Evolutionary conservation across 2,329 filamentous ascomycete genomes (phyloP), one percentile per base, ranked within the genome.

Genomic region (Monosporascus cannonballus): DNA sequence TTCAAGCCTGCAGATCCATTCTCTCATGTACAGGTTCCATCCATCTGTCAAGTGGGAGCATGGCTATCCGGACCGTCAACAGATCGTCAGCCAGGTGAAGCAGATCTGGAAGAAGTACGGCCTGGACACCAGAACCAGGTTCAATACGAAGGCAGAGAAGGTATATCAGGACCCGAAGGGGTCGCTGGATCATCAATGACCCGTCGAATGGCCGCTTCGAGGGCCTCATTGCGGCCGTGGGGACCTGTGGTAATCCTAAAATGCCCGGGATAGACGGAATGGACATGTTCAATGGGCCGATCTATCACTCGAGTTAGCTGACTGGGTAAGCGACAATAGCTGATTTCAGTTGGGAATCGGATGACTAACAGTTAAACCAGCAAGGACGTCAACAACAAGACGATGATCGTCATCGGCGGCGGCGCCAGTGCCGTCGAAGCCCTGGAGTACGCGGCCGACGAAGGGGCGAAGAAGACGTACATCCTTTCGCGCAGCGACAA

Each of bases 11-110:
- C 89, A 94, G 64, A 92, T 95, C 22, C 89, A 95, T 67, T 89
- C 85, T 20, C 69, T 92, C 53, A 94, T 94, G 89, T 95, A 93
- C 68, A 82, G 90, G 22, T 96, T 95, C 67, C 88, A 93, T 59
- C 90, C 90, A 0, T 87, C 86, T 0, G 82, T 95, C 1, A 76
- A 80, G 55, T 95, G 88, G 84, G 74, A 80, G 36, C 74, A 77
- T 30, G 88, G 88, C n/a, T 95, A 95, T 63, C 90, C 90, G 0
- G 79, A 85, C 55, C 84, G 88, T 48, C 73, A 86, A 57, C 83
- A 92, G 68, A 94, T 95, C 54, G 76, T 92, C 44, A 76, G 78
- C 24, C 85, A 92, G 64, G 84, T 94, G 11, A 77, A 77, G 18
- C 71, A 84, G 54, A 72, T 95, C 0, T 95, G 89, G 89, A 78